A percentile compares a stretch with the other conserved stretches of the same genome.
phyloP scores from a whole-genome alignment of 768 basidiomycete species.

The Rubroboletus pulcherrimus region DNA sequence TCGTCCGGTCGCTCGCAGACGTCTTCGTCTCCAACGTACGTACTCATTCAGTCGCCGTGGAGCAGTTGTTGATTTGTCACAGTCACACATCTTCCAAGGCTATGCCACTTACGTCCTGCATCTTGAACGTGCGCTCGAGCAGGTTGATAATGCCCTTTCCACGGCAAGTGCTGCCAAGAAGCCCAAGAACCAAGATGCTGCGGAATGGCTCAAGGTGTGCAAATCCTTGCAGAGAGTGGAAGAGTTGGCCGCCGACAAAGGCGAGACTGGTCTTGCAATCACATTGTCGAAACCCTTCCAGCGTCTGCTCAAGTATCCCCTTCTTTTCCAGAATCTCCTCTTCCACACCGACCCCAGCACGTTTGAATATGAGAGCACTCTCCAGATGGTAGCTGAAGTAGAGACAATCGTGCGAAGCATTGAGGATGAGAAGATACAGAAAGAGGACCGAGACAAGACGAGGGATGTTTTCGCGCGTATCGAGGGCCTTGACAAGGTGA shows the following conservation, averaged over 20 bases:
- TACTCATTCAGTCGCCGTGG: constrained; percentile 17
- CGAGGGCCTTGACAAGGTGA: constrained; percentile 92
- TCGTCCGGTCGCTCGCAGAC: constrained; percentile 89
- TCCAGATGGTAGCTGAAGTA: constrained; percentile 96
- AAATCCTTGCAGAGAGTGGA: constrained; percentile 75
- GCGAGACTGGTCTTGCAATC: constrained; percentile 93
- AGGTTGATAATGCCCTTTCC: constrained; percentile 77
- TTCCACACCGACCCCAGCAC: constrained; percentile 97
- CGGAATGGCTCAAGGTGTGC: constrained; percentile 76
- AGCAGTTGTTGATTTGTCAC: constrained; percentile 20
- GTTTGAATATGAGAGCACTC: constrained; percentile 93
- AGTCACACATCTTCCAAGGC: constrained; percentile 92
- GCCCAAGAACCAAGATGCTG: constrained; percentile 77
- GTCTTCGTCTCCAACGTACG: constrained; percentile 93
- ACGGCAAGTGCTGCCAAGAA: constrained; percentile 61
- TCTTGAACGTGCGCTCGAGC: constrained; percentile 83
- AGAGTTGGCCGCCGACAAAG: constrained; percentile 73
- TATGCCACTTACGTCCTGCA: constrained; percentile 95
- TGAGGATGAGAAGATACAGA: constrained; percentile 96
- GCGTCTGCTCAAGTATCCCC: constrained; percentile 91
- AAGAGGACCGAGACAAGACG: constrained; percentile 94
- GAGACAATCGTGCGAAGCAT: constrained; percentile 95
- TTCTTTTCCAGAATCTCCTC: constrained; percentile 95
- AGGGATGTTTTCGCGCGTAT: constrained; percentile 94
- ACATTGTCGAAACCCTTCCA: constrained; percentile 97